Conservation (phyloP, 768 basidiomycete genomes). For the Amanita subjunquillea region DNA sequence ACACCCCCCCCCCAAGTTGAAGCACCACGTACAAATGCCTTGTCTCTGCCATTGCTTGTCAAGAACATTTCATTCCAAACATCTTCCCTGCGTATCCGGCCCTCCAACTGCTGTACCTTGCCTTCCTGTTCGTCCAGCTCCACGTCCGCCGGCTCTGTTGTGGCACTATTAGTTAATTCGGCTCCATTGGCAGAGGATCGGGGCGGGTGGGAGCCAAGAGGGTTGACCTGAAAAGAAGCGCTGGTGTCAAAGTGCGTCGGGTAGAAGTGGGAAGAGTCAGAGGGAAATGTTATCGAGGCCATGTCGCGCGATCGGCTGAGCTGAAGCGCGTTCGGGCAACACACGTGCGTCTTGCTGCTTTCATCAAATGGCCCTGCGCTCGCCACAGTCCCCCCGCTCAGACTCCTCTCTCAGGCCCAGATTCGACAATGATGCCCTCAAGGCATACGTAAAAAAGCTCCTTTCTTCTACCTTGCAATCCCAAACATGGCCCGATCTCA, state of each 20-base stretch:
- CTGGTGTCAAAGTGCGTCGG: slow-evolving; percentile 47
- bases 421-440: slow-evolving; percentile 68
- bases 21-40: slow-evolving; percentile 58
- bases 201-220: slow-evolving; percentile 69
- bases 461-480: slow-evolving; percentile 58
- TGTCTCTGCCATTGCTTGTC: slow-evolving; percentile 74
- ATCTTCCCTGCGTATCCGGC: slow-evolving; percentile 47
- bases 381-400: slow-evolving; percentile 52
- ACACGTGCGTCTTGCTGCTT: too few relatives aligned
- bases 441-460: slow-evolving; percentile 75
- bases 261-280: slow-evolving; percentile 39
- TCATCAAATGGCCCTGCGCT: slow-evolving; percentile 28
- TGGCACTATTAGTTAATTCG: slow-evolving; percentile 33
- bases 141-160: slow-evolving; percentile 28
- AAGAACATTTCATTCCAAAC: slow-evolving; percentile 75
- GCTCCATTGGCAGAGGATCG: slow-evolving; percentile 39
- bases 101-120: slow-evolving; percentile 30
- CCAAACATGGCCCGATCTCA: slow-evolving; percentile 55
- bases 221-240: slow-evolving; percentile 73
- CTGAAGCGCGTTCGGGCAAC: not conserved
- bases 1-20: not conserved
- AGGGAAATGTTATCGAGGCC: slow-evolving; percentile 62
- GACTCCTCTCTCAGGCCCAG: slow-evolving; percentile 46
- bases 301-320: slow-evolving; percentile 20
- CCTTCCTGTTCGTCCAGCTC: slow-evolving; percentile 44